Conservation (phyloP, 2,329 filamentous ascomycete species). For the Ophiostoma piceae region DNA sequence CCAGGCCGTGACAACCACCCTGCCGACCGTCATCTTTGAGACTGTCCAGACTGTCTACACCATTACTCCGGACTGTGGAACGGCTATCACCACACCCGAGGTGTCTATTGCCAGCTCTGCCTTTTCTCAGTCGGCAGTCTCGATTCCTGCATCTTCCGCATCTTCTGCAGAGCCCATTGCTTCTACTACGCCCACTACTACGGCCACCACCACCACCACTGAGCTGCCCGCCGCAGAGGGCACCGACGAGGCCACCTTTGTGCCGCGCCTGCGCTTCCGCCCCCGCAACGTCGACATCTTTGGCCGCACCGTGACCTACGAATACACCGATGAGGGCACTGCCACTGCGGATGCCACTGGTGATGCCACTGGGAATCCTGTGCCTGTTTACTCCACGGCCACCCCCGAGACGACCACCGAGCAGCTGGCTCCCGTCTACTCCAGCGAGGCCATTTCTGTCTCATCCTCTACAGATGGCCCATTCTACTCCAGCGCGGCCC, state of each 20-base stretch:
- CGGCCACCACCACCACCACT: neutral
- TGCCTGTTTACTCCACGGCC: too few relatives aligned
- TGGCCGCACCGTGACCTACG: neutral
- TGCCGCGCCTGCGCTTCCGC: neutral
- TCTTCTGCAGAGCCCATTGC: neutral
- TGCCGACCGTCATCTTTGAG: conserved; percentile 2
- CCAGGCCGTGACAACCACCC: neutral
- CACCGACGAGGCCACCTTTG: neutral
- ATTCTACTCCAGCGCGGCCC: neutral
- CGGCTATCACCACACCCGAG: neutral
- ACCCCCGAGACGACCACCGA: neutral
- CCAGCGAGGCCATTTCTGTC: neutral
- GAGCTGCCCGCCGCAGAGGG: neutral
- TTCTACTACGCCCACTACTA: neutral
- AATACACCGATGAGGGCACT: neutral
- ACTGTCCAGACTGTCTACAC: conserved; percentile 13
- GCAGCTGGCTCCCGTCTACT: neutral
- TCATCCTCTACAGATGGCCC: neutral
- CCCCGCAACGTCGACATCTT: neutral
- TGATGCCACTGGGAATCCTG: too few relatives aligned
- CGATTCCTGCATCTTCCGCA: too few relatives aligned
- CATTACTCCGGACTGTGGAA: neutral
- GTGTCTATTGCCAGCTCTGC: neutral
- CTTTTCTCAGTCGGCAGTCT: neutral
- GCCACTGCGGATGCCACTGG: too few relatives aligned